These are phyloP conservation scores for Petasospora fabianii DNA, from an alignment of 1,139 yeast genomes.

Conservation along the genomic window DNA sequence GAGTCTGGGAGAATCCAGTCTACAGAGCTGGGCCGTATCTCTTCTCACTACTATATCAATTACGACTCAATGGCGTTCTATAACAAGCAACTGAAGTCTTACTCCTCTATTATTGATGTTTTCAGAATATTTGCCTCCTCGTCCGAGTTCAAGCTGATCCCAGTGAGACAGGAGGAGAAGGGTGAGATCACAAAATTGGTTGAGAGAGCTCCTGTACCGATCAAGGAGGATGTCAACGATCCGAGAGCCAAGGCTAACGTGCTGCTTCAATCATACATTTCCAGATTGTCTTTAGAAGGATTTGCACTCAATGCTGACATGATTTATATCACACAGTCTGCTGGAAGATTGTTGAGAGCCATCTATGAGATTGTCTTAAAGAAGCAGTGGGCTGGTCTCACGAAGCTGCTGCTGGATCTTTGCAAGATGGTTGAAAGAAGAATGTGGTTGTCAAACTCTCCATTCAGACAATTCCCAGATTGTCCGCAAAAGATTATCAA, in stretches of 20 bases:
- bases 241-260: conserved; percentile 79
- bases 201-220: conserved; percentile 82
- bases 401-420: conserved; percentile 55
- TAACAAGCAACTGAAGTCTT: conserved; percentile 57
- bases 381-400: conserved; percentile 68
- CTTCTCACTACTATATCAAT: conserved; percentile 83
- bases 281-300: conserved; percentile 73
- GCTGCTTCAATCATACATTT: conserved; percentile 79
- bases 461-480: conserved; percentile 73
- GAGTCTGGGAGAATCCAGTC: conserved; percentile 45
- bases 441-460: conserved; percentile 83
- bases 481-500: conserved; percentile 69
- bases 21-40: conserved; percentile 79
- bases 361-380: conserved; percentile 72
- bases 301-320: conserved; percentile 91
- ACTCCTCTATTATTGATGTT: conserved; percentile 68
- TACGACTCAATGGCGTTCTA: conserved; percentile 67
- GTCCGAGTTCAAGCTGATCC: conserved; percentile 79
- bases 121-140: conserved; percentile 75
- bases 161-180: conserved; percentile 84
- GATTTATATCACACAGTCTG: conserved; percentile 91
- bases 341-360: conserved; percentile 85
- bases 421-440: conserved; percentile 80
- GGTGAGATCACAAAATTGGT: conserved; percentile 67
- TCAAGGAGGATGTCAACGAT: conserved; percentile 67